Base-by-base conservation (phyloP, 495 filamentous ascomycete genomes). In the Astrocystis sublimbata region DNA sequence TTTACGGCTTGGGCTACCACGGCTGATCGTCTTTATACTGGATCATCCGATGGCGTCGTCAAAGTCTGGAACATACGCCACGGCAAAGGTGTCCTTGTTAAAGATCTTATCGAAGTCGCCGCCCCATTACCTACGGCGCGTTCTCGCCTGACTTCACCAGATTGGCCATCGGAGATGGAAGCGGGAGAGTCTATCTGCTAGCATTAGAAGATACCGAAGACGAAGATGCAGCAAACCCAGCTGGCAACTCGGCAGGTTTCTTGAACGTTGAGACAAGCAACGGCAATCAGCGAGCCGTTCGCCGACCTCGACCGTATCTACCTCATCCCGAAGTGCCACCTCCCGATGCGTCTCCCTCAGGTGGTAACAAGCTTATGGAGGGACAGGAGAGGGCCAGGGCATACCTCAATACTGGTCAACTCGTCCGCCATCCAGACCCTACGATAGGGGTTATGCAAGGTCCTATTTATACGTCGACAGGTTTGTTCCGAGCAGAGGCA, bases 21-120 rank as follows among this genome's bases (percentile, higher is more conserved):
- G 0, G 74, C 80, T 5, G 85, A 89, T 51, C 79, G 89, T 0
- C 84, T 97, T 46, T 96, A 93, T 67, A 96, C 90, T n/a, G 94
- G 93, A 2, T 88, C 88, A 3, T 94, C 92, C 0, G 94, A 98
- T 69, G 93, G 94, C 1, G 78, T 89, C 0, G 79, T 98, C 6
- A 96, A 92, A 58, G 82, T 86, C 19, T 98, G 94, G 94, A 86
- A 97, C 69, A 79, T 96, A 21, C 76, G 77, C 19, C 72, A 75
- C 1, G 62, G 64, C 2, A 79, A 79, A 45, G 81, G 82, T 21
- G 80, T 87, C 3, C 80, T 89, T 30, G 79, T 96, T n/a, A 73
- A 82, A 24, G 82, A 93, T 43, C 68, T 85, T 1, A 68, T 83
- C 2, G 73, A 77, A 58, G 69, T 78, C 6, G 68, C 79, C 1